Percentiles rank a stretch among this genome's conserved stretches.
Conservation (phyloP, 2,329 filamentous ascomycete species). For the Zymoseptoria passerinii region DNA sequence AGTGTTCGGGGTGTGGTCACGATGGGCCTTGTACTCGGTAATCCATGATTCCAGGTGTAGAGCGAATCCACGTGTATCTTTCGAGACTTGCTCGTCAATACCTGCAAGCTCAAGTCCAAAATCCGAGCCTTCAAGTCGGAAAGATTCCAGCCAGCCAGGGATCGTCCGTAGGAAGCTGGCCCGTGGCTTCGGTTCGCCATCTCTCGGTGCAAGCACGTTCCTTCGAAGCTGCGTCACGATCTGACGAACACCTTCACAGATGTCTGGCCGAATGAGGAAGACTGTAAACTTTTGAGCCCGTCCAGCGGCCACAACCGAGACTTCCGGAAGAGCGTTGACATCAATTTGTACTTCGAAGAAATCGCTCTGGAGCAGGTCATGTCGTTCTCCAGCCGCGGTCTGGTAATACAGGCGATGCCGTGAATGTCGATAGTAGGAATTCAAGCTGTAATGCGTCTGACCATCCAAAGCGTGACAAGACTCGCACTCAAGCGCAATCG, state of each 20-base stretch:
- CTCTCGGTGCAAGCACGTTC: slow-evolving; percentile 49
- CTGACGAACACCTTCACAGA: slow-evolving; percentile 83
- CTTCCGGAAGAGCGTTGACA: slow-evolving; percentile 74
- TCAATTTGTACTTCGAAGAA: slow-evolving; percentile 80
- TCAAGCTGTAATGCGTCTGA: slow-evolving; percentile 78
- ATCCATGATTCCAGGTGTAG: slow-evolving; percentile 82
- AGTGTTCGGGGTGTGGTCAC: slow-evolving; percentile 44
- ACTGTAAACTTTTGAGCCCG: slow-evolving; percentile 80
- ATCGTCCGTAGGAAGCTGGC: slow-evolving; percentile 67
- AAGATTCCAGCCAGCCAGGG: slow-evolving; percentile 76
- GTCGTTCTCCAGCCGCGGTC: slow-evolving; percentile 69
- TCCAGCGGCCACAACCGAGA: slow-evolving; percentile 71
- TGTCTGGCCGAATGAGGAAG: slow-evolving; percentile 84
- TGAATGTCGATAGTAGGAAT: slow-evolving; percentile 71
- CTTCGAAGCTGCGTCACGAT: slow-evolving; percentile 77
- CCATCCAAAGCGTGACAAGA: slow-evolving; percentile 86
- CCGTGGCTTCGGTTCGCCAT: slow-evolving; percentile 36
- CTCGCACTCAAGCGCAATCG: slow-evolving; percentile 84
- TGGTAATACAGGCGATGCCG: slow-evolving; percentile 93
- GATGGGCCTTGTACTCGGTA: slow-evolving; percentile 76
- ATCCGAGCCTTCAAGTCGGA: slow-evolving; percentile 77
- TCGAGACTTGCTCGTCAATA: slow-evolving; percentile 73
- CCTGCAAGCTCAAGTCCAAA: slow-evolving; percentile 88
- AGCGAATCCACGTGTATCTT: slow-evolving; percentile 71
- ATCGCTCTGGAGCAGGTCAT: slow-evolving; percentile 81